Base-by-base conservation (phyloP, 306 rosid species). In the Arachis hypogaea region DNA sequence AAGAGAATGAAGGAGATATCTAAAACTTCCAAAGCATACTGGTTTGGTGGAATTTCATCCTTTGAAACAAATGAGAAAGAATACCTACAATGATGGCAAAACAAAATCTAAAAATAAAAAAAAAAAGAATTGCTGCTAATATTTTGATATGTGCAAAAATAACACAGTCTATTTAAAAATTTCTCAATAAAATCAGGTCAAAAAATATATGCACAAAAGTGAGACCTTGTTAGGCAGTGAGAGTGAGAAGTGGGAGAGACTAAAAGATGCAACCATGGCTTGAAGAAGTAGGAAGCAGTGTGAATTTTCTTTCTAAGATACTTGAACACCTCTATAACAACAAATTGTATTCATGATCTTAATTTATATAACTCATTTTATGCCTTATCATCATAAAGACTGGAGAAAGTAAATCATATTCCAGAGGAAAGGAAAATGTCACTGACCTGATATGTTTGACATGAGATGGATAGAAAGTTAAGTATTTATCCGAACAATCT, bases 11-110 rank as follows among this genome's bases (percentile, higher is more conserved):
- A 22, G 22, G 22, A 22, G 74, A 22, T 90, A 92, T 97, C 97
- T 18, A 59, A 30, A 76, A 71, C 43, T 29, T 88, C 87, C 62
- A 94, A 76, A 80, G 92, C 93, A 77, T 87, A 94, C 84, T 92
- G 89, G 71, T 76, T 87, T 36, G 92, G 60, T 2, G 96, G 93
- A 66, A 89, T 49, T 69, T 88, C 85, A 61, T 94, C 85, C 86
- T 94, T 86, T 11, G 98, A 77, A 82, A 92, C 87, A 11, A 94
- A 30, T 33, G 95, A 76, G 40, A 77, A 81, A 9, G 97, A 90
- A 59, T 94, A 94, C 82, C 97, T 94, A 90, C 62, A 84, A 85
- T 22, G 22, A 22, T 65, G 47, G 50, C 63, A 73, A 59, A 82
- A 50, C 65, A 80, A 62, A 68, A 73, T 66, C 76, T 0, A 57